phyloP scores from a whole-genome alignment of 257 asterid genomes.

The Euphrasia confusa region DNA sequence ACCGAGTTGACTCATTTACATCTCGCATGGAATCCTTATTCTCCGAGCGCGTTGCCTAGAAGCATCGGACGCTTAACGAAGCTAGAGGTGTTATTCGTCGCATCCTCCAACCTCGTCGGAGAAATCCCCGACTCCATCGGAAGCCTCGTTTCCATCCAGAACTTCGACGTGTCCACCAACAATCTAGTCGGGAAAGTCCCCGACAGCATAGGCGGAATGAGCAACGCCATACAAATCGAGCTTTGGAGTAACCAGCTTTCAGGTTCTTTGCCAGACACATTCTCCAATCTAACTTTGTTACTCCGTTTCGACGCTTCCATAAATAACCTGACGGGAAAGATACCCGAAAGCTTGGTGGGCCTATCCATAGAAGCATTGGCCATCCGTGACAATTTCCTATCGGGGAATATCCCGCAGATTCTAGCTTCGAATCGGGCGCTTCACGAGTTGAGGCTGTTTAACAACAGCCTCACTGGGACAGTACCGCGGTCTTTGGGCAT shows the following conservation, averaged over 20 bases:
- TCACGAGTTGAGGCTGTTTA: constrained; percentile 46
- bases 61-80: constrained; percentile 53
- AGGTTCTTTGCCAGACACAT: constrained; percentile 68
- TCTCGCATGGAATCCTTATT: constrained; percentile 43
- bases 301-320: constrained; percentile 55
- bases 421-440: constrained; percentile 44
- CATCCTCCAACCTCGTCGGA: constrained; percentile 44
- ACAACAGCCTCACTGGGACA: constrained; percentile 54
- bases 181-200: constrained; percentile 61
- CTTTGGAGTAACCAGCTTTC: constrained; percentile 47
- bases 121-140: constrained; percentile 59
- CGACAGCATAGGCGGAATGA: constrained; percentile 46
- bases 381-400: constrained; percentile 56
- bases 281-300: constrained; percentile 47
- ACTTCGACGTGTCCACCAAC: constrained; percentile 54
- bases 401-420: constrained; percentile 57
- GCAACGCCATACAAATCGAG: constrained; percentile 43
- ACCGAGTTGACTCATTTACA: constrained; percentile 55
- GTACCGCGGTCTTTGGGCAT: constrained; percentile 55
- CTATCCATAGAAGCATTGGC: constrained; percentile 42
- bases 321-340: constrained; percentile 57
- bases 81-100: constrained; percentile 39
- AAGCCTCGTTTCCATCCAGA: constrained; percentile 39
- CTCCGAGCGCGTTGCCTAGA: constrained; percentile 49
- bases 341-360: constrained; percentile 59